Evolutionary conservation across 495 filamentous ascomycete species (phyloP).

Genomic region (Penicillium taxi): DNA sequence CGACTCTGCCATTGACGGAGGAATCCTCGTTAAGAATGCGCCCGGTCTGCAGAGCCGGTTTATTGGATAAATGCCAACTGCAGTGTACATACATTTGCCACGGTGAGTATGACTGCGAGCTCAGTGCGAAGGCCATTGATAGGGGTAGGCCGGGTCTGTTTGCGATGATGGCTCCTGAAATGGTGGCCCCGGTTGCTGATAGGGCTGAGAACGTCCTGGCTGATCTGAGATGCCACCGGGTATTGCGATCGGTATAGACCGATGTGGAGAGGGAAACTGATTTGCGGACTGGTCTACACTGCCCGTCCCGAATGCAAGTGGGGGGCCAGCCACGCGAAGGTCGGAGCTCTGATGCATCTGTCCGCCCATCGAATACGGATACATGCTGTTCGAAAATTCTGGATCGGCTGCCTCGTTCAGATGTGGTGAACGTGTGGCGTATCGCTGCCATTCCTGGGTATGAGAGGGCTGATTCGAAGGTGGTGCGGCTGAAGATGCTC

Average conservation of each 20-base stretch:
- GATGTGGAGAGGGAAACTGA: constrained; percentile 2
- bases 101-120: too few relatives aligned
- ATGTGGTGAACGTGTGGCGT: constrained; percentile 15
- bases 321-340: constrained; percentile 2
- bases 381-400: constrained; percentile 11
- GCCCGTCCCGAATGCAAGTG: too few relatives aligned
- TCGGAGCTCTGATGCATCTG: constrained; percentile 9
- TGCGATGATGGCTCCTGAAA: background rate
- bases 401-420: constrained; percentile 13
- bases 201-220: background rate
- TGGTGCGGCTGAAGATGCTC: constrained; percentile 7
- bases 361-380: constrained; percentile 14
- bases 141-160: background rate
- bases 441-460: constrained; percentile 18
- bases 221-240: constrained; percentile 4
- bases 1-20: too few relatives aligned
- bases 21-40: too few relatives aligned
- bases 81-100: too few relatives aligned
- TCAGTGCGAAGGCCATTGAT: too few relatives aligned
- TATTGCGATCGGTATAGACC: constrained; percentile 1
- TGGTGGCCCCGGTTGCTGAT: background rate
- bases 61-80: too few relatives aligned
- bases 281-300: too few relatives aligned
- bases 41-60: too few relatives aligned
- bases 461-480: constrained; percentile 10